Conservation (phyloP, 1,284 basidiomycete genomes). For the Papiliotrema nemorosa region DNA sequence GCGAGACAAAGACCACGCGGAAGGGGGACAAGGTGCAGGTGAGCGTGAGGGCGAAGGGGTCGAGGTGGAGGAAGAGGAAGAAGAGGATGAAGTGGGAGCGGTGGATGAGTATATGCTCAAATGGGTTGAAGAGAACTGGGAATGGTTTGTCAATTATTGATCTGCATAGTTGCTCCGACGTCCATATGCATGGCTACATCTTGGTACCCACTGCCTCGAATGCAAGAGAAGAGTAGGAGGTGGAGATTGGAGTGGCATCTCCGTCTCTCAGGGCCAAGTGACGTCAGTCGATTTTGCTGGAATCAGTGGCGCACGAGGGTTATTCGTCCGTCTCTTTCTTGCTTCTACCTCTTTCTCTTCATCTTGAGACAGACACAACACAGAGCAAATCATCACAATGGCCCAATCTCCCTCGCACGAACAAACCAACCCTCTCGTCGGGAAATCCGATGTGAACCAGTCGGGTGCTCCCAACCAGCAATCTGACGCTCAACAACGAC, state of each 20-base stretch:
- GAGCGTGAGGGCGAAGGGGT: slow-evolving; percentile 39
- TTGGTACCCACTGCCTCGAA: no score
- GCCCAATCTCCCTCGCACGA: slow-evolving; percentile 2
- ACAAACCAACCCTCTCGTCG: not conserved
- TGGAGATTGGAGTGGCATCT: no score
- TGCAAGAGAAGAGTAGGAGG: no score
- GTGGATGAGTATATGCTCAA: slow-evolving; percentile 83
- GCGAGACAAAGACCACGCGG: slow-evolving; percentile 9
- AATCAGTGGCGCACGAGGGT: no score
- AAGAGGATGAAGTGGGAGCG: slow-evolving; percentile 52
- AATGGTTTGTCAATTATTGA: slow-evolving; percentile 58
- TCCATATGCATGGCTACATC: not conserved
- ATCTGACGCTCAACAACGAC: slow-evolving; percentile 9
- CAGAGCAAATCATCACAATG: slow-evolving; percentile 1
- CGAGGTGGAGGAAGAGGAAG: slow-evolving; percentile 48
- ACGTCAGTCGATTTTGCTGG: no score
- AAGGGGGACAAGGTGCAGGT: slow-evolving; percentile 26
- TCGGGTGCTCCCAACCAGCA: not conserved
- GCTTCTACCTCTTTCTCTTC: not conserved
- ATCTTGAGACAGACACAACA: not conserved
- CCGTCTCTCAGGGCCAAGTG: no score
- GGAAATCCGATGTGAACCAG: not conserved
- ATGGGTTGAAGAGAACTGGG: slow-evolving; percentile 69
- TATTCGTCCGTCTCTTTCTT: not conserved
- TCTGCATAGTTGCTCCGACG: not conserved